These are phyloP conservation scores for Chlorella sp. DNA, from an alignment of 139 green algal species.

Conservation along the genomic window DNA sequence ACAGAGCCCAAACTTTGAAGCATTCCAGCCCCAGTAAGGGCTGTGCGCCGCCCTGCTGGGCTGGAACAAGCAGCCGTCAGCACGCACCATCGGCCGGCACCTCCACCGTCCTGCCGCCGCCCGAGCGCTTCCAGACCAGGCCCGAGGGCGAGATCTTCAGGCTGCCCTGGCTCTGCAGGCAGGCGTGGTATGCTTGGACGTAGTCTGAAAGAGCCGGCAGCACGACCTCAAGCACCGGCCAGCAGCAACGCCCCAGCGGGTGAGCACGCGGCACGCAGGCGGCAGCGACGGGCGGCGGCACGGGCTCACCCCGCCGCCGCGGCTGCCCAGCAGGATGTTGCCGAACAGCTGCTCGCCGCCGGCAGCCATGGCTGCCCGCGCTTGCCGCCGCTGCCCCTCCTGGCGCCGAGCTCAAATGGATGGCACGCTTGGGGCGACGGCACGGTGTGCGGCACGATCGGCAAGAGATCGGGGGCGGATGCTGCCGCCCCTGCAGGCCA, in stretches of 20 bases:
- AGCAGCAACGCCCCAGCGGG: too few relatives aligned
- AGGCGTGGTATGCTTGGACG: too few relatives aligned
- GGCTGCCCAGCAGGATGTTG: slow-evolving; percentile 38
- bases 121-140: slow-evolving; percentile 49
- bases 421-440: too few relatives aligned
- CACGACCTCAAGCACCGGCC: too few relatives aligned
- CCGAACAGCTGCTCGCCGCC: slow-evolving; percentile 38
- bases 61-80: too few relatives aligned
- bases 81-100: slow-evolving; percentile 35
- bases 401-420: neutral
- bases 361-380: neutral
- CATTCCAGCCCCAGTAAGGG: too few relatives aligned
- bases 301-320: slow-evolving; percentile 35
- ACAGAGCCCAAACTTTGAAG: too few relatives aligned
- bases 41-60: too few relatives aligned
- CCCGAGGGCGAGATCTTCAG: slow-evolving; percentile 36
- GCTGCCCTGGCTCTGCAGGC: slow-evolving; percentile 39
- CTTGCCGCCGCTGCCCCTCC: neutral
- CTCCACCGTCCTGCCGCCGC: slow-evolving; percentile 46
- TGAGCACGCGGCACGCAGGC: neutral
- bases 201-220: too few relatives aligned
- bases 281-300: neutral
- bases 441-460: too few relatives aligned
- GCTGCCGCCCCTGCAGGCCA: too few relatives aligned
- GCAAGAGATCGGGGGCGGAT: too few relatives aligned